phyloP scores from a whole-genome alignment of 2,329 filamentous ascomycete genomes.

The Elsinoe batatas region DNA sequence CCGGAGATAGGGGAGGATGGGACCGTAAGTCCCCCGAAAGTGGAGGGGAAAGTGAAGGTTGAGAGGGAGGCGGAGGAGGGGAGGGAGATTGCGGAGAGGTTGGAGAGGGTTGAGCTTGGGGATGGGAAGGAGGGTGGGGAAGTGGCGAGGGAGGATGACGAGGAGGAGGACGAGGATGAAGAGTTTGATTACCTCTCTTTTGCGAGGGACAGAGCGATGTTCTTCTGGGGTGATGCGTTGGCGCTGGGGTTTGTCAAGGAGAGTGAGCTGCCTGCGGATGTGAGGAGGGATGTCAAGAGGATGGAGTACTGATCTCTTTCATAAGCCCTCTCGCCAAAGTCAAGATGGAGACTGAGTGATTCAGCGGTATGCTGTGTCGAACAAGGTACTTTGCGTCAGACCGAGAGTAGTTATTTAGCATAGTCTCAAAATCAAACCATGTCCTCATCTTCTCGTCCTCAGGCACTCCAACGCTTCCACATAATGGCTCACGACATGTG shows the following conservation, averaged over 20 bases:
- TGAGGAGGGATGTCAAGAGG: constrained; percentile 57
- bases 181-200: constrained; percentile 92
- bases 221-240: constrained; percentile 90
- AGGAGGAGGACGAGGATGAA: constrained; percentile 50
- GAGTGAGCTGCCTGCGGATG: constrained; percentile 64
- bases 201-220: constrained; percentile 78
- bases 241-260: constrained; percentile 61
- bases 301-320: constrained; percentile 48
- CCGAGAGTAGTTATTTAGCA: too few relatives aligned
- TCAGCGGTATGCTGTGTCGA: too few relatives aligned
- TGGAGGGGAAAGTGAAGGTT: constrained; percentile 46
- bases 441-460: too few relatives aligned
- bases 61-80: constrained; percentile 36
- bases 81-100: constrained; percentile 37
- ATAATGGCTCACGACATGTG: too few relatives aligned
- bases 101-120: background rate
- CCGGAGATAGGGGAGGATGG: constrained; percentile 34
- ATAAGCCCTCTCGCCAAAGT: too few relatives aligned
- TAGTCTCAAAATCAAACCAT: too few relatives aligned
- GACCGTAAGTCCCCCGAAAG: constrained; percentile 12
- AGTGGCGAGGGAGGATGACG: constrained; percentile 26
- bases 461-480: too few relatives aligned
- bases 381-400: too few relatives aligned
- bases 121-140: background rate
- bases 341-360: background rate